A percentile compares a stretch with the other conserved stretches of the same genome.
Evolutionary conservation across 225 moss, liverwort and hornwort genomes (phyloP).

Genomic region (Marchantia paleacea): DNA sequence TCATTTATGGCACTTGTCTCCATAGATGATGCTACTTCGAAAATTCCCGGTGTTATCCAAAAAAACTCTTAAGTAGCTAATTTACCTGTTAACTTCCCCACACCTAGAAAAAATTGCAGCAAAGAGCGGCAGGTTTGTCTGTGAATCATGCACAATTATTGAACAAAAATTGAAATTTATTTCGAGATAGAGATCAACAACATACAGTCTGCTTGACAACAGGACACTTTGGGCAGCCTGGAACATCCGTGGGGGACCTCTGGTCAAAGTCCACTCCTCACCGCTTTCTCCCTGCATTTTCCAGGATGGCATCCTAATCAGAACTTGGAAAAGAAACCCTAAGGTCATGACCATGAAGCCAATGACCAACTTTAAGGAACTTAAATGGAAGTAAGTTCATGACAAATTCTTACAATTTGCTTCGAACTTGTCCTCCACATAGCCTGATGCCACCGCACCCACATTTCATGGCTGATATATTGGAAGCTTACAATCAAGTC

Average conservation of each 20-base stretch:
- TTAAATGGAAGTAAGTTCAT: background rate
- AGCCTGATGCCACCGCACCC: constrained; percentile 81
- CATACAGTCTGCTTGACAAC: constrained; percentile 53
- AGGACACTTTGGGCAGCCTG: constrained; percentile 61
- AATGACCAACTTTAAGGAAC: background rate
- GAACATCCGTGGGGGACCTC: constrained; percentile 77
- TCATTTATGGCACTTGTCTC: too few species aligned
- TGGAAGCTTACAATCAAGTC: constrained; percentile 44
- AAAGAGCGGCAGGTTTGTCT: too few species aligned
- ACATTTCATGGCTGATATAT: constrained; percentile 73
- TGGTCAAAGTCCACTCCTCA: constrained; percentile 43
- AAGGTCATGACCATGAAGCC: background rate
- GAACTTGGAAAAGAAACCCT: background rate
- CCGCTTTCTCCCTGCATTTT: constrained; percentile 18
- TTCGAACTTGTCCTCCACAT: constrained; percentile 50
- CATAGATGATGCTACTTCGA: too few species aligned
- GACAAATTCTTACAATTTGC: constrained; percentile 11
- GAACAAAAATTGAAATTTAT: background rate
- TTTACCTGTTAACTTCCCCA: too few species aligned
- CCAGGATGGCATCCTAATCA: background rate
- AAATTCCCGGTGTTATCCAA: too few species aligned
- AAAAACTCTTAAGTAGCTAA: too few species aligned
- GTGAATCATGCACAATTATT: background rate
- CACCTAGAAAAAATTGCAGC: too few species aligned
- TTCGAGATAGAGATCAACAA: background rate